Base-by-base conservation (phyloP, 2,329 filamentous ascomycete species). In the Scedosporium dehoogii region DNA sequence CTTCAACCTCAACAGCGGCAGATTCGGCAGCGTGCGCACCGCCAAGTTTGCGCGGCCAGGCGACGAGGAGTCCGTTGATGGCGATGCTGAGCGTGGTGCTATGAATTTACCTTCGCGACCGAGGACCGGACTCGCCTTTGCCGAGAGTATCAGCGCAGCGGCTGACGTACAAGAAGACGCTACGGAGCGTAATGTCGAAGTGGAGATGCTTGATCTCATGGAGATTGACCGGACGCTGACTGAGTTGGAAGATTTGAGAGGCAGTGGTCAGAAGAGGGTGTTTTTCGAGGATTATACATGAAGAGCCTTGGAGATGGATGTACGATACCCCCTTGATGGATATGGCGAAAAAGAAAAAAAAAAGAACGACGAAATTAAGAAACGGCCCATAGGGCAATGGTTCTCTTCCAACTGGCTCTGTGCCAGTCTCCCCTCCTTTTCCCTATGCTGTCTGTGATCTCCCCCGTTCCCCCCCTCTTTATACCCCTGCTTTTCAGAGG, bases 201-300 rank as follows among this genome's bases (percentile, higher is more conserved):
- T 78, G 33, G 83, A 86, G 71, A 81, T 86, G 76, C 75, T 88
- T 66, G 84, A 86, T 69, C 84, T 88, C 55, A 82, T 86, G 78
- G 84, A 85, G 66, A 85, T 88, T 68, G 85, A 88, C 66, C 79
- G 82, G 63, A 81, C 80, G 58, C 71, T 88, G 60, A 79, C 83
- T 58, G 76, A 74, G 59, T 76, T 88, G 81, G 80, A 85, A 62
- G 75, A 72, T 46, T 76, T 77, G 41, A 74, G 79, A 56, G 76
- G 75, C 41, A 75, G 74, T 62, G 79, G 78, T 57, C 76, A 75
- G 62, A 82, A 81, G 72, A 77, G 77, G 69, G 80, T 81, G 61
- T 76, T 83, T 64, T 83, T 83, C 65, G 79, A 81, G 62, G 75
- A 78, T 29, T 63, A 56, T 33, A 61, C 60, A 57, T 67, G 56